Evolutionary conservation across 2,329 filamentous ascomycete genomes (phyloP).

Genomic region (Aspergillus carbonarius): DNA sequence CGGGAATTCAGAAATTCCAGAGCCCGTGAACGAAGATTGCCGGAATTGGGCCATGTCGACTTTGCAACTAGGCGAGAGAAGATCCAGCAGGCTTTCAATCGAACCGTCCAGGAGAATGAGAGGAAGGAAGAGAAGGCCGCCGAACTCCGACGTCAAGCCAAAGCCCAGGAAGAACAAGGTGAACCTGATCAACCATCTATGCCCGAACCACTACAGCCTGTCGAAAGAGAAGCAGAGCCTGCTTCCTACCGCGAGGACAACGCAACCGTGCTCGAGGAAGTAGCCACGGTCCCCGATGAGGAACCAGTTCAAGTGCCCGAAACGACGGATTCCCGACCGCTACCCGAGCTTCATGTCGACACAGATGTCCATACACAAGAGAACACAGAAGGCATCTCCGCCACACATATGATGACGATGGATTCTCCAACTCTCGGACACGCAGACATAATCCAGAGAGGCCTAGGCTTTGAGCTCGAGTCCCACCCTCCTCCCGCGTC

Average conservation of each 20-base stretch:
- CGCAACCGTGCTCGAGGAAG: constrained; percentile 25
- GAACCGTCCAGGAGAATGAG: constrained; percentile 70
- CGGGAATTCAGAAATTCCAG: constrained; percentile 32
- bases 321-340: constrained; percentile 6
- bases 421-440: constrained; percentile 48
- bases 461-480: constrained; percentile 8
- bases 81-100: constrained; percentile 82
- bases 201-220: constrained; percentile 22
- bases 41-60: constrained; percentile 73
- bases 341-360: constrained; percentile 30
- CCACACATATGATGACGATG: constrained; percentile 28
- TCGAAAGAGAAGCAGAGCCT: constrained; percentile 6
- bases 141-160: constrained; percentile 46
- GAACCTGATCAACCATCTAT: constrained; percentile 37
- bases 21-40: constrained; percentile 47
- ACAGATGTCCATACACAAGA: constrained; percentile 20
- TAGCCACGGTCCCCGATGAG: constrained; percentile 13
- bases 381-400: not conserved
- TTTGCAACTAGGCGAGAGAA: constrained; percentile 78
- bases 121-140: constrained; percentile 58
- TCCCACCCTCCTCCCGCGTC: constrained; percentile 24
- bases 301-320: constrained; percentile 8
- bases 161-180: constrained; percentile 50
- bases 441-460: constrained; percentile 15
- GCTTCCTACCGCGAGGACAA: constrained; percentile 19